Percentiles rank a stretch among this genome's conserved stretches.
These are phyloP conservation scores for Apiospora pterosperma DNA, from an alignment of 2,329 filamentous ascomycete species.

Conservation along the genomic window DNA sequence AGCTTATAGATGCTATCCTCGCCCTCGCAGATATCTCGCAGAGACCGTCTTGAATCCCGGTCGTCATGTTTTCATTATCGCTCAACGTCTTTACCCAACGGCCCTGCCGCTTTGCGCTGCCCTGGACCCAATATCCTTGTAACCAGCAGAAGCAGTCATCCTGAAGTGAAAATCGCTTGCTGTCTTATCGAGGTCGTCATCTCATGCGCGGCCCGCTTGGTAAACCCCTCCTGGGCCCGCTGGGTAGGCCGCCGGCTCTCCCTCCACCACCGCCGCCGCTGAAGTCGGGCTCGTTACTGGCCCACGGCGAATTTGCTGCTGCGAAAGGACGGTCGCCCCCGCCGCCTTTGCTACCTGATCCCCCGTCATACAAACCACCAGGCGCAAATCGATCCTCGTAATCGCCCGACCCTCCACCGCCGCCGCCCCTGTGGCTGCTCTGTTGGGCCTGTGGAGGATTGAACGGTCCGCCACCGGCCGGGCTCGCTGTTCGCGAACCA, in stretches of 20 bases:
- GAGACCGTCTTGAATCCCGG: neutral
- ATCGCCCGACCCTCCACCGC: conserved; percentile 22
- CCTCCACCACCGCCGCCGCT: conserved; percentile 32
- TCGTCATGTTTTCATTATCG: neutral
- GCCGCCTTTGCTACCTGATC: conserved; percentile 22
- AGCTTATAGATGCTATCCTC: neutral
- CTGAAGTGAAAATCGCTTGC: neutral
- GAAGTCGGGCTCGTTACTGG: conserved; percentile 37
- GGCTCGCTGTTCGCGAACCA: conserved; percentile 55
- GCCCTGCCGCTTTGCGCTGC: neutral
- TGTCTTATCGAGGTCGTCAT: conserved; percentile 22
- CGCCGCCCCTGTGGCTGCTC: conserved; percentile 24
- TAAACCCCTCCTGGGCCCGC: conserved; percentile 32
- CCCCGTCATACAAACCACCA: conserved; percentile 40
- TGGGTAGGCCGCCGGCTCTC: conserved; percentile 34
- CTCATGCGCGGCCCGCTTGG: conserved; percentile 39
- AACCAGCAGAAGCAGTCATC: neutral
- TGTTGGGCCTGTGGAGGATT: conserved; percentile 35
- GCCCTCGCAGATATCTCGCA: neutral
- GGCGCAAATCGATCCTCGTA: conserved; percentile 47
- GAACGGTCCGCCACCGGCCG: conserved; percentile 44
- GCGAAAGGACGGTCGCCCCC: conserved; percentile 38
- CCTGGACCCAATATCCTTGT: neutral
- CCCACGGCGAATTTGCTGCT: conserved; percentile 46
- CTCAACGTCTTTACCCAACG: neutral